Evolutionary conservation across 2,329 filamentous ascomycete genomes (phyloP), one percentile per base, ranked within the genome.

Genomic region (Chaetomium sp.): DNA sequence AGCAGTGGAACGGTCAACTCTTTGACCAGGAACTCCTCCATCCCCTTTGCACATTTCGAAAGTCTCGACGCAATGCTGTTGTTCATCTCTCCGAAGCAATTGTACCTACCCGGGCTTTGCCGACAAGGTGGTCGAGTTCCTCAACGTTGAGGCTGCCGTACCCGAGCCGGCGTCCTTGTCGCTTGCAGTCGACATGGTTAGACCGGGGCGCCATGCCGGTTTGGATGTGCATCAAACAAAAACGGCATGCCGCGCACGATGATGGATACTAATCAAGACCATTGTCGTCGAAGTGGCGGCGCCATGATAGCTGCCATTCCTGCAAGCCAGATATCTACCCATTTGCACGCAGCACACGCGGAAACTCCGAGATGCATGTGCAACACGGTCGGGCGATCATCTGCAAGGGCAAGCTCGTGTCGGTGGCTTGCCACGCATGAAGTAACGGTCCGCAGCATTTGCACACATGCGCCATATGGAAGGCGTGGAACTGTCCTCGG

Each of bases 321-420:
- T 33, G 8, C 31, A 33, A 29, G 27, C 27, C 27, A 29, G 27
- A 29, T 12, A 33, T 8, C 12, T 35, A 12, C 33, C 9, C 33
- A 42, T 6, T n/a, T 42, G 16, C 38, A 42, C 16, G 4, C 38
- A 16, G 16, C 38, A 42, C 16, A 4, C 38, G 16, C 38, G 38
- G 16, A n/a, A 42, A 4, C 38, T 42, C 38, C 38, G 38, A n/a
- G 19, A 42, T 42, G 38, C 21, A 42, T 21, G 38, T 16, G 3
- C 45, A 50, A 51, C 59, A 23, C 33, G 53, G 33, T 12, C 51
- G 53, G 45, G 29, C 49, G 49, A 56, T 23, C 25, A 29, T 21
- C 33, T n/a, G 33, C 23, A 29, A n/a, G 49, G 23, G 38, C 23
- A 27, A 12, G 50, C 53, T 69, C 68, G 65, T 65, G 61, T 68